These are phyloP conservation scores for Mycena indigotica DNA, from an alignment of 768 basidiomycete species.

Conservation along the genomic window DNA sequence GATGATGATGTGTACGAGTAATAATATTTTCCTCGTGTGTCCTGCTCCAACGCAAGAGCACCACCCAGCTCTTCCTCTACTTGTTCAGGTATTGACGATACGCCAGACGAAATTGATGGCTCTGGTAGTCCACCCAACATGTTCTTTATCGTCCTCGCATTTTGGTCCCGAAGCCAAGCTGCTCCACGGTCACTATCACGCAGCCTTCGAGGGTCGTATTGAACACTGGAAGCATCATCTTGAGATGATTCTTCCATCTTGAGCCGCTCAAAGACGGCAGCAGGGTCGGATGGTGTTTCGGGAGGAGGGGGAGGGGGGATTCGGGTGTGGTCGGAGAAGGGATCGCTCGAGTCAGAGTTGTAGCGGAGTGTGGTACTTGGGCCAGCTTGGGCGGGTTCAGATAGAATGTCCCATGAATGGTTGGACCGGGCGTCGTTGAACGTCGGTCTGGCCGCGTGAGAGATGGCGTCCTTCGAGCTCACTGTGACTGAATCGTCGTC, in stretches of 20 bases:
- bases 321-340: conserved; percentile 34
- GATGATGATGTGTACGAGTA: conserved; percentile 67
- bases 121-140: conserved; percentile 62
- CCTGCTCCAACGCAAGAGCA: conserved; percentile 67
- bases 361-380: conserved; percentile 18
- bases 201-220: conserved; percentile 40
- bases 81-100: conserved; percentile 41
- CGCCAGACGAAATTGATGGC: conserved; percentile 58
- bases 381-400: conserved; percentile 7
- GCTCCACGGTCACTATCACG: conserved; percentile 68
- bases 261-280: conserved; percentile 57
- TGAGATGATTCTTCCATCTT: conserved; percentile 49
- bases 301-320: conserved; percentile 36
- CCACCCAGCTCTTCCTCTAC: conserved; percentile 48
- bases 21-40: conserved; percentile 72
- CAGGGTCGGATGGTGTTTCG: conserved; percentile 35
- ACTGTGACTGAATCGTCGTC: conserved; percentile 80
- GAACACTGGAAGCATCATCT: conserved; percentile 43
- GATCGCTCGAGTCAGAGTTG: conserved; percentile 20
- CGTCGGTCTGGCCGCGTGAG: conserved; percentile 21
- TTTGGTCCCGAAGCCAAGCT: conserved; percentile 85
- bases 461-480: conserved; percentile 62
- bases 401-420: neutral
- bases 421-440: conserved; percentile 10
- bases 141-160: conserved; percentile 60